These are phyloP conservation scores for Mortierella sp. DNA, from an alignment of 371 early-diverging fungal species.

Conservation along the genomic window DNA sequence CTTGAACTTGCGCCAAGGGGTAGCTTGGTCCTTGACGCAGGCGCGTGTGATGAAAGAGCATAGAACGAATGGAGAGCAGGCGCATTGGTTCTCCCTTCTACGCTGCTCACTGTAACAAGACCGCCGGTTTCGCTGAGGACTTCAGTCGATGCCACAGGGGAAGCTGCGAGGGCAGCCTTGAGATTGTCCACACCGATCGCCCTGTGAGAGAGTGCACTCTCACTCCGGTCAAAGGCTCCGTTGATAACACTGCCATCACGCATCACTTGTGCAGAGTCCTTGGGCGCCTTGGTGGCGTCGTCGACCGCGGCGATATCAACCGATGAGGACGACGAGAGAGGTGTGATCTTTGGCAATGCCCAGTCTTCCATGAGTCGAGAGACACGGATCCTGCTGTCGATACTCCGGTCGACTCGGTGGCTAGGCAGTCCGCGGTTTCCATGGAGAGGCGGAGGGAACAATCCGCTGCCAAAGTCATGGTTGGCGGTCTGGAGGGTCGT, in stretches of 20 bases:
- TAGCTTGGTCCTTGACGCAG: conserved; percentile 18
- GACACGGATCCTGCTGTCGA: conserved; percentile 45
- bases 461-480: conserved; percentile 17
- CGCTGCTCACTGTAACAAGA: conserved; percentile 18
- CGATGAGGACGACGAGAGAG: conserved; percentile 13
- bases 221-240: neutral
- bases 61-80: conserved; percentile 9
- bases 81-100: conserved; percentile 2
- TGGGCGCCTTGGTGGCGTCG: conserved; percentile 14
- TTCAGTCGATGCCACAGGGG: conserved; percentile 3
- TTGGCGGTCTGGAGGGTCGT: conserved; percentile 3
- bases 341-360: conserved; percentile 46
- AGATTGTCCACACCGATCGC: conserved; percentile 48
- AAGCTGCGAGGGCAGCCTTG: conserved; percentile 40
- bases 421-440: conserved; percentile 15
- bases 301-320: conserved; percentile 9
- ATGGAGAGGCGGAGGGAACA: conserved; percentile 17
- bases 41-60: conserved; percentile 18
- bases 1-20: conserved; percentile 15
- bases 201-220: conserved; percentile 19
- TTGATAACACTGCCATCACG: conserved; percentile 13
- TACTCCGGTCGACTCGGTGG: conserved; percentile 23
- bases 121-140: conserved; percentile 20
- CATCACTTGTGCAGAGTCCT: conserved; percentile 21
- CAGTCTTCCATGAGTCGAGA: conserved; percentile 53